A percentile compares a stretch with the other conserved stretches of the same genome.
phyloP scores from a whole-genome alignment of 441 rosid species.

The Macaranga tanarius region DNA sequence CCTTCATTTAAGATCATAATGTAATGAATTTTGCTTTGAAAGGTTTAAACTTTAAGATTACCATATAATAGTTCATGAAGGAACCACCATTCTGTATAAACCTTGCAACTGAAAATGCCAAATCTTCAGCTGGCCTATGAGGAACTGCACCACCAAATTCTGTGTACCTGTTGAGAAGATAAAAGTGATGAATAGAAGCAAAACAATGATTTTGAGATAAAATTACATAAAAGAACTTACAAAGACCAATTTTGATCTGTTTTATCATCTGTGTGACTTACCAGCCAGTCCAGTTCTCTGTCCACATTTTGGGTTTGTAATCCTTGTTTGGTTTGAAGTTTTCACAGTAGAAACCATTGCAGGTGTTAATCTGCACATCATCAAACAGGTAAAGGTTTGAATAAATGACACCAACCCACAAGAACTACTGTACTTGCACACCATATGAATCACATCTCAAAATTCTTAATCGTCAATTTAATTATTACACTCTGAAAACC shows the following conservation, averaged over 20 bases:
- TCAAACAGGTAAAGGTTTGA: neutral
- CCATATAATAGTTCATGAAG: constrained; percentile 91
- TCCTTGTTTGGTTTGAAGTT: constrained; percentile 85
- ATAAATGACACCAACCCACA: neutral
- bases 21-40: neutral
- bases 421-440: too few species aligned
- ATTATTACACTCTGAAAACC: neutral
- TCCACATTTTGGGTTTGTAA: constrained; percentile 96
- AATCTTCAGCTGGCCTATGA: constrained; percentile 84
- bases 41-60: constrained; percentile 39
- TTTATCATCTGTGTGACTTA: constrained; percentile 32
- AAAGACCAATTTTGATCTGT: constrained; percentile 11
- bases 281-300: constrained; percentile 99
- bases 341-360: constrained; percentile 93
- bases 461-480: too few species aligned
- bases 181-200: constrained; percentile 13
- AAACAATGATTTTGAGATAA: neutral
- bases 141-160: constrained; percentile 92
- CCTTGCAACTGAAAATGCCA: constrained; percentile 90
- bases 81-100: constrained; percentile 96
- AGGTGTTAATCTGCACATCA: constrained; percentile 67
- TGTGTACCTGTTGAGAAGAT: constrained; percentile 59
- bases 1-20: neutral
- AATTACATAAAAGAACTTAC: neutral
- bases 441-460: neutral